phyloP scores from a whole-genome alignment of 2,329 filamentous ascomycete species.

The Chalara sp. region DNA sequence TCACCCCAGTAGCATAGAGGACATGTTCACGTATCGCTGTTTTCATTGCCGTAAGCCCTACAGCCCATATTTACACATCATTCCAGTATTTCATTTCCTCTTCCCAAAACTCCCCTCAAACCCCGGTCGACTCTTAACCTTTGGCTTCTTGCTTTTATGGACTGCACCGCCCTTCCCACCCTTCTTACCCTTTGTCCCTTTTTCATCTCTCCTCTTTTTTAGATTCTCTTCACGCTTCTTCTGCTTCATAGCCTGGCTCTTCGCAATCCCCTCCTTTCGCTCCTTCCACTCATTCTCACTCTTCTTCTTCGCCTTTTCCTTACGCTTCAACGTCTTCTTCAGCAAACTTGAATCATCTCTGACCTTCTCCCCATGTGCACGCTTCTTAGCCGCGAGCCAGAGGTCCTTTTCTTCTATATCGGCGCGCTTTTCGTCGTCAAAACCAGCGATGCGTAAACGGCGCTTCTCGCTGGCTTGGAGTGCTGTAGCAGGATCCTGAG shows the following conservation, averaged over 20 bases:
- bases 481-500: conserved; percentile 77
- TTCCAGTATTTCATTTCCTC: conserved; percentile 17
- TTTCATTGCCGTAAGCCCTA: not conserved
- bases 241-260: conserved; percentile 71
- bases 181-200: conserved; percentile 56
- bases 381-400: conserved; percentile 87
- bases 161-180: conserved; percentile 41
- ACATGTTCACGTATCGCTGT: not conserved
- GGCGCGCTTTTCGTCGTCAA: conserved; percentile 74
- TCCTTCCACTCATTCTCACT: conserved; percentile 84
- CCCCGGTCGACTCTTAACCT: conserved; percentile 42
- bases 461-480: conserved; percentile 84
- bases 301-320: conserved; percentile 84
- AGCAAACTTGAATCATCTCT: conserved; percentile 79
- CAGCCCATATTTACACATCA: not conserved
- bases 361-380: conserved; percentile 83
- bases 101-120: conserved; percentile 46
- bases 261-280: conserved; percentile 63
- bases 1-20: conserved; percentile 21
- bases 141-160: conserved; percentile 39
- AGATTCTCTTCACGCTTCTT: conserved; percentile 78
- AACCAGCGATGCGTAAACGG: conserved; percentile 66
- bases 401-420: conserved; percentile 90
- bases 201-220: conserved; percentile 67
- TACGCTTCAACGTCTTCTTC: conserved; percentile 92